Percentiles rank a stretch among this genome's conserved stretches.
These are phyloP conservation scores for Geotrichum citri-aurantii DNA, from an alignment of 1,139 yeast genomes.

Conservation along the genomic window DNA sequence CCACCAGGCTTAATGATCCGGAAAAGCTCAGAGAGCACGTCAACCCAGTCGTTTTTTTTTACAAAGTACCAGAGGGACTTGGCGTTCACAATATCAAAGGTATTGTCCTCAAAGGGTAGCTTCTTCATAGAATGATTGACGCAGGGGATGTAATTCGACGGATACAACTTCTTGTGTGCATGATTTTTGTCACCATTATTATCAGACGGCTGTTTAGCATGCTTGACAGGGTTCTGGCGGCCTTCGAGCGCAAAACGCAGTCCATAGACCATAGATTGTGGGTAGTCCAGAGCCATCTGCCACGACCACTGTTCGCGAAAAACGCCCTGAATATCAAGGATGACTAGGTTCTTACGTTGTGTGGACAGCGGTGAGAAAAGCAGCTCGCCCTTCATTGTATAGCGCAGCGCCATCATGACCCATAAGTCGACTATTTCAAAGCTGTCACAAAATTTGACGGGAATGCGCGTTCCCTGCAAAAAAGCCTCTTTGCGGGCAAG, in stretches of 20 bases:
- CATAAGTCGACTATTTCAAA: conserved; percentile 32
- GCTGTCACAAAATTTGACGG: conserved; percentile 7
- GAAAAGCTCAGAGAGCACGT: conserved; percentile 35
- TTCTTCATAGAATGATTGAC: conserved; percentile 31
- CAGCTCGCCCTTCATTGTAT: conserved; percentile 25
- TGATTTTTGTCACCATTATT: neutral
- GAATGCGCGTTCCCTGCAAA: conserved; percentile 26
- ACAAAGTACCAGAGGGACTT: conserved; percentile 35
- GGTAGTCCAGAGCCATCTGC: conserved; percentile 39
- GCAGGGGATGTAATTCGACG: conserved; percentile 32
- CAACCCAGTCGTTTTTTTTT: conserved; percentile 34
- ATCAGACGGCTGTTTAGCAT: neutral
- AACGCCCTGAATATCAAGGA: conserved; percentile 34
- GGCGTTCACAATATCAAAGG: conserved; percentile 35
- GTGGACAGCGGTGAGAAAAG: conserved; percentile 19
- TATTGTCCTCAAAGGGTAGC: conserved; percentile 36
- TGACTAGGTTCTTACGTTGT: neutral
- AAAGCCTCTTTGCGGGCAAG: conserved; percentile 33
- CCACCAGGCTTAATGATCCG: conserved; percentile 42
- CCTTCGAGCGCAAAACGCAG: conserved; percentile 23
- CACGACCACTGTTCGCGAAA: conserved; percentile 38
- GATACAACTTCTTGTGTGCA: conserved; percentile 23
- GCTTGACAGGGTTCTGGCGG: neutral
- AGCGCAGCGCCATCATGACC: conserved; percentile 34
- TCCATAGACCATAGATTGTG: conserved; percentile 34